A percentile compares a stretch with the other conserved stretches of the same genome.
Conservation (phyloP, 805 yeast species). For the Candida adriatica region DNA sequence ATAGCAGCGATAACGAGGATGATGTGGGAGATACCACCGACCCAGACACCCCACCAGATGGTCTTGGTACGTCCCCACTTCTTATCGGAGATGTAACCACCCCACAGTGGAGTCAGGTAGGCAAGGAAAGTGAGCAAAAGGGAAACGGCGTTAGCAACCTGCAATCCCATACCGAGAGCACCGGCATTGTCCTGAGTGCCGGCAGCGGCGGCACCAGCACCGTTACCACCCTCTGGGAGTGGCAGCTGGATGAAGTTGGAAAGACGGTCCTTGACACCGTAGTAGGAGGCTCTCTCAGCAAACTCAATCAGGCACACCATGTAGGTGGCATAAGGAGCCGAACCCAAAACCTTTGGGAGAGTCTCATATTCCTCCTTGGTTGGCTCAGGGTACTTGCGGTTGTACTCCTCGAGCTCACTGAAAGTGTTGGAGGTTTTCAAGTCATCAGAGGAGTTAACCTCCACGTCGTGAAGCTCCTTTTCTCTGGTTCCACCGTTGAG, state of each 20-base stretch:
- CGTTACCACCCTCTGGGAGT: conserved; percentile 34
- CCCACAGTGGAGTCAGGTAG: conserved; percentile 70
- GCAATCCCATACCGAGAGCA: conserved; percentile 52
- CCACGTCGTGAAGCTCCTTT: no score
- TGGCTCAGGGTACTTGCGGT: conserved; percentile 23
- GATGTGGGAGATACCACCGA: conserved; percentile 57
- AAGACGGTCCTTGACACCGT: conserved; percentile 71
- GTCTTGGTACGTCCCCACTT: conserved; percentile 68
- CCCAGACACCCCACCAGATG: conserved; percentile 49
- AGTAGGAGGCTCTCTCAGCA: conserved; percentile 75
- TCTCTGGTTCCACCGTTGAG: not conserved
- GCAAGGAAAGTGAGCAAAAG: conserved; percentile 79
- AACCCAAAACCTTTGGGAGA: conserved; percentile 35
- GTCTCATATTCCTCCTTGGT: conserved; percentile 37
- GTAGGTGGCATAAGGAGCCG: conserved; percentile 41
- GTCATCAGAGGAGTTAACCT: no score
- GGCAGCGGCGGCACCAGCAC: conserved; percentile 21
- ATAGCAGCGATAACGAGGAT: conserved; percentile 64
- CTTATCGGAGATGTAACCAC: conserved; percentile 72
- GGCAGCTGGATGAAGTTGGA: conserved; percentile 69
- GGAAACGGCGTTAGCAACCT: conserved; percentile 63
- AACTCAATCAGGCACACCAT: conserved; percentile 62
- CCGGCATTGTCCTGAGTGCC: conserved; percentile 32
- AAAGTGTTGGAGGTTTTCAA: not conserved
- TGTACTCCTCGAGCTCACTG: conserved; percentile 9